Percentiles rank a stretch among this genome's conserved stretches.
Evolutionary conservation across 305 asterid species (phyloP).

Genomic region (Coffea humblotiana): DNA sequence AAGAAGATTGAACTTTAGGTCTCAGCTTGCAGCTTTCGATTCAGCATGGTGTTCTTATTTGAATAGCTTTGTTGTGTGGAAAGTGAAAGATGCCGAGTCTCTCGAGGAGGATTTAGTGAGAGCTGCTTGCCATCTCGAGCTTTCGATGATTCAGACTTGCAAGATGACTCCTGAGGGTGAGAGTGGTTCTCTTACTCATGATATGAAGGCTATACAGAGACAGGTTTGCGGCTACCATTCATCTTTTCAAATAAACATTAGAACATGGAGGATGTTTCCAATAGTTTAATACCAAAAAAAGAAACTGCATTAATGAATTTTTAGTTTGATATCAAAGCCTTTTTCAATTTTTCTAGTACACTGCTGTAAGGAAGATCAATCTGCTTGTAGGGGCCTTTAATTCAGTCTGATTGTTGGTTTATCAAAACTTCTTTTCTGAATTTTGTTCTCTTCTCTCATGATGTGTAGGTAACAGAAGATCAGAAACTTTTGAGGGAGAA

Average conservation of each 20-base stretch:
- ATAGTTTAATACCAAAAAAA: background rate
- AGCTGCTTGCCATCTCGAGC: conserved; percentile 95
- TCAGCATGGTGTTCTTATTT: conserved; percentile 89
- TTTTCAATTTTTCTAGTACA: background rate
- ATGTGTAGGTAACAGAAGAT: conserved; percentile 73
- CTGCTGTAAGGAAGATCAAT: background rate
- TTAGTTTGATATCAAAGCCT: background rate
- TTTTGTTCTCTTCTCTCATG: background rate
- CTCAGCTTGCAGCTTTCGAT: conserved; percentile 82
- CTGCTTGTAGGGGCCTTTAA: background rate
- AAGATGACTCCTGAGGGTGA: conserved; percentile 79
- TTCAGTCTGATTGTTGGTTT: no score
- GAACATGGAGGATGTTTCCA: background rate
- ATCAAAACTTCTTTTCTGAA: background rate
- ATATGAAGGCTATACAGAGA: conserved; percentile 81
- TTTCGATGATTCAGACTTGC: conserved; percentile 83
- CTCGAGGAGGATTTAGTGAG: conserved; percentile 84
- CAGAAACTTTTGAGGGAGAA: conserved; percentile 78
- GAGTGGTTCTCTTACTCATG: conserved; percentile 61
- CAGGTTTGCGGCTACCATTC: conserved; percentile 52
- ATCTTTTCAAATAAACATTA: background rate
- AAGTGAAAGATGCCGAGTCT: conserved; percentile 84
- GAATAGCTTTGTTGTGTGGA: conserved; percentile 95
- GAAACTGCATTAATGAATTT: background rate
- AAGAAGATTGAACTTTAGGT: conserved; percentile 47